Base-by-base conservation (phyloP, 1,284 basidiomycete species). In the Heterobasidion parviporum region DNA sequence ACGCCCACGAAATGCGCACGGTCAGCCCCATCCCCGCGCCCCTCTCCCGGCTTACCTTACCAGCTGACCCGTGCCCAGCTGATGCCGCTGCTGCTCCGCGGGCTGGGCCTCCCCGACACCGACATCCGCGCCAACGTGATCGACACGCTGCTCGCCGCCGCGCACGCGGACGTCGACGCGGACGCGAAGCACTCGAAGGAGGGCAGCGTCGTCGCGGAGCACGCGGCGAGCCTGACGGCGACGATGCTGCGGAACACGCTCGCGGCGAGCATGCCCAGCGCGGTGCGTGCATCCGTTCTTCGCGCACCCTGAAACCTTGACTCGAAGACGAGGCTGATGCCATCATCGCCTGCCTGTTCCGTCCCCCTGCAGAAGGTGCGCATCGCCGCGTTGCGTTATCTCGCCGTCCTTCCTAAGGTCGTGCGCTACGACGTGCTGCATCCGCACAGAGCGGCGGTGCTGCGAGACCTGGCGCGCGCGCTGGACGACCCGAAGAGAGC, bases 81-180 rank as follows among this genome's bases (percentile, higher is more conserved):
- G 14, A 82, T 98, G 61, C 94, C 96, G 0, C 75, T 98, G 15
- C 79, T 99, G 1, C 75, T 99, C 50, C 90, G 90, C 18, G 88
- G 92, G 1, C 80, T 99, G 7, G 81, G 88, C 43, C 73, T 97
- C 1, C 81, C 85, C 1, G 87, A 94, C 67, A 69, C 81, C 5
- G 77, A 81, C 20, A 84, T 95, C 56, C 82, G 92, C 16, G 77
- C 80, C 2, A 87, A 89, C 68, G 87, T 94, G 38, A 89, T 98
- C 52, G 82, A 89, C 54, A 89, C 87, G 1, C 75, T 99, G 35
- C 78, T 85, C 3, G 78, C 83, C 1, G 83, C 93, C 0, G 61
- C 61, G 10, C 58, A 61, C 16, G 82, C 90, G 3, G 80, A 82
- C 60, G 79, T 81, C 7, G 79, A 82, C 46, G 73, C 82, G 4